phyloP scores from a whole-genome alignment of 2,329 filamentous ascomycete species.

The Trichoderma sp. region DNA sequence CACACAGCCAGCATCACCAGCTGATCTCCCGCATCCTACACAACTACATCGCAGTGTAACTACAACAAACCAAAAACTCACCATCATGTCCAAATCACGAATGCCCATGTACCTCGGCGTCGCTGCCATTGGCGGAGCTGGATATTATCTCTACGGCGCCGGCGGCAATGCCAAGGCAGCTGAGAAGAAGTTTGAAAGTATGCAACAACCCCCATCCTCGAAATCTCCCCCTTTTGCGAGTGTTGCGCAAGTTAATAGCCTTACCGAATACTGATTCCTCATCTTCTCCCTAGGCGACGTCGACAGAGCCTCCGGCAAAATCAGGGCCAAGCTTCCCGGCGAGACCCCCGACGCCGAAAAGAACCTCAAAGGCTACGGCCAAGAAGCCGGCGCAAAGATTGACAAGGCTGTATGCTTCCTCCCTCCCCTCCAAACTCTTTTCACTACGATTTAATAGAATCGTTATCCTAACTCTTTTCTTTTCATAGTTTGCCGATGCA shows the following conservation, averaged over 20 bases:
- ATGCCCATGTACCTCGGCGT: constrained; percentile 55
- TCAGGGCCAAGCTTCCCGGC: constrained; percentile 61
- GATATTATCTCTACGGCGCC: constrained; percentile 89
- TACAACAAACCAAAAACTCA: background rate
- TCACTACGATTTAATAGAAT: background rate
- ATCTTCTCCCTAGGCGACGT: constrained; percentile 73
- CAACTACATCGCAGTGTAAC: background rate
- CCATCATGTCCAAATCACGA: constrained; percentile 45
- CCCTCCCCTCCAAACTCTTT: background rate
- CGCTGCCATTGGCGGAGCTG: constrained; percentile 64
- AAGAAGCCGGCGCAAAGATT: constrained; percentile 59
- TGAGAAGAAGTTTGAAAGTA: constrained; percentile 85
- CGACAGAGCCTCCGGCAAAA: constrained; percentile 62
- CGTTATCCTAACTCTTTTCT: background rate
- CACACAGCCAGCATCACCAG: background rate
- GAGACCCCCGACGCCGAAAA: constrained; percentile 62
- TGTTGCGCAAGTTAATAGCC: background rate
- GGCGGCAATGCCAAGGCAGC: constrained; percentile 79
- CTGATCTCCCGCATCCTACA: background rate
- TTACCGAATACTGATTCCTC: background rate
- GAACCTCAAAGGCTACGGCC: constrained; percentile 50
- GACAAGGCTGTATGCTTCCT: constrained; percentile 62
- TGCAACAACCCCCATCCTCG: constrained; percentile 28
- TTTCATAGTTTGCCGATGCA: constrained; percentile 49
- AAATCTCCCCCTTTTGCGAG: background rate